Evolutionary conservation across 257 asterid species (phyloP).

Genomic region (Echium plantagineum): DNA sequence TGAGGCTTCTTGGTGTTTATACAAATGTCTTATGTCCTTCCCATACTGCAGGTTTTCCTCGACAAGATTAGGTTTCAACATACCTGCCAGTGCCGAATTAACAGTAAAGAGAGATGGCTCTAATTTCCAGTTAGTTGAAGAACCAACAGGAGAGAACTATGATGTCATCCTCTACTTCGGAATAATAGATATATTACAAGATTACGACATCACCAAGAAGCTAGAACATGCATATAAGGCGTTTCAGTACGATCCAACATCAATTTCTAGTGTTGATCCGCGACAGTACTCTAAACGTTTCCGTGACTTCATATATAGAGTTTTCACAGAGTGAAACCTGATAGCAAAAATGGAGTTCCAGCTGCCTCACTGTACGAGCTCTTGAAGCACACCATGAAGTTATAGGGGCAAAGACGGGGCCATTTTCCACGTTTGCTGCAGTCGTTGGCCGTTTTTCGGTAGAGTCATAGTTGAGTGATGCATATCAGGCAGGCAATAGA

Average conservation of each 20-base stretch:
- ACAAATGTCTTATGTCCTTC: too few relatives aligned
- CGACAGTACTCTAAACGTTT: conserved; percentile 17
- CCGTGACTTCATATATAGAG: conserved; percentile 16
- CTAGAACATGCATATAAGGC: conserved; percentile 37
- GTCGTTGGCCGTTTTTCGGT: too few relatives aligned
- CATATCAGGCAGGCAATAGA: too few relatives aligned
- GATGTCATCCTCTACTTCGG: conserved; percentile 25
- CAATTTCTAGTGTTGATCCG: conserved; percentile 32
- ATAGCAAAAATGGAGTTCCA: too few relatives aligned
- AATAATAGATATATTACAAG: conserved; percentile 8
- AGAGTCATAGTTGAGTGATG: too few relatives aligned
- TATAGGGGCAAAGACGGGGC: too few relatives aligned
- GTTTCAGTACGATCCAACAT: conserved; percentile 29
- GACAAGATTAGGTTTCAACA: conserved; percentile 15
- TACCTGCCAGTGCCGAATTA: conserved; percentile 26
- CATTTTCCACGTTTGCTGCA: too few relatives aligned
- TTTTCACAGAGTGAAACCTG: conserved; percentile 14
- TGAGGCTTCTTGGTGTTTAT: too few relatives aligned
- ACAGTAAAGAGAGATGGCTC: conserved; percentile 17
- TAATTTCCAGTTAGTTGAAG: conserved; percentile 20
- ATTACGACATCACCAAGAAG: conserved; percentile 28
- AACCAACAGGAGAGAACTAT: conserved; percentile 25
- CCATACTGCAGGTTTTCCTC: conserved; percentile 1
- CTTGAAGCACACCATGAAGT: too few relatives aligned
- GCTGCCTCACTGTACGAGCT: too few relatives aligned